These are phyloP conservation scores for Coprinopsis strossmayeri DNA, from an alignment of 768 basidiomycete species.

Conservation along the genomic window DNA sequence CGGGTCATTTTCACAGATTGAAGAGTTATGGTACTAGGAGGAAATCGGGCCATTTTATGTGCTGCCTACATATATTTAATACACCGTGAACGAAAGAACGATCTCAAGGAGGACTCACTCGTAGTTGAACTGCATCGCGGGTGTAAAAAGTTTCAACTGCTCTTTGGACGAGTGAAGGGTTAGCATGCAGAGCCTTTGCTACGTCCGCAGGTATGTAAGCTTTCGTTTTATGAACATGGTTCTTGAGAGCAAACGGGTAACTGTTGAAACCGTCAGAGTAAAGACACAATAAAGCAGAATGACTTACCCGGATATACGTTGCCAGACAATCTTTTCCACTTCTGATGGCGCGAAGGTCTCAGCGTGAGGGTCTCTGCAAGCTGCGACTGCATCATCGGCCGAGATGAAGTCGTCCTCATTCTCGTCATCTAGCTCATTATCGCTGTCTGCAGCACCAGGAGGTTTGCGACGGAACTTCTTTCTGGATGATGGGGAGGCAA, in stretches of 20 bases:
- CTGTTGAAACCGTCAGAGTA: constrained; percentile 26
- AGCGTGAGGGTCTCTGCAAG: constrained; percentile 47
- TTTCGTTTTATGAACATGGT: constrained; percentile 72
- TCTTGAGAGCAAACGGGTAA: constrained; percentile 60
- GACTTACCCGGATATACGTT: constrained; percentile 58
- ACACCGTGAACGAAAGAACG: background rate
- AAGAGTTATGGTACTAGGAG: constrained; percentile 60
- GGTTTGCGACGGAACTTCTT: constrained; percentile 40
- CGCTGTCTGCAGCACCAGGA: constrained; percentile 34
- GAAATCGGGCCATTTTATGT: constrained; percentile 86
- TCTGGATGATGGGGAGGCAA: constrained; percentile 62
- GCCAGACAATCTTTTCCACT: constrained; percentile 66
- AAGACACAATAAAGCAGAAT: background rate
- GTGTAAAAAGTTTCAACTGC: constrained; percentile 94
- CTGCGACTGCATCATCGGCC: constrained; percentile 52
- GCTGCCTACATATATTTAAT: constrained; percentile 49
- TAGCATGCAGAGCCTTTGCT: constrained; percentile 57
- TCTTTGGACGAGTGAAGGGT: constrained; percentile 73
- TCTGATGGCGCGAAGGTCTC: constrained; percentile 54
- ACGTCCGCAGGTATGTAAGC: constrained; percentile 79
- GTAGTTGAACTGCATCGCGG: constrained; percentile 82
- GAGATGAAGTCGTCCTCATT: constrained; percentile 48
- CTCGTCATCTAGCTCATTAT: constrained; percentile 40
- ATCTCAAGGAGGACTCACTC: constrained; percentile 44
- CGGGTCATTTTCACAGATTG: constrained; percentile 73